Conservation (phyloP, 1,284 basidiomycete genomes). For the Malassezia japonica region DNA sequence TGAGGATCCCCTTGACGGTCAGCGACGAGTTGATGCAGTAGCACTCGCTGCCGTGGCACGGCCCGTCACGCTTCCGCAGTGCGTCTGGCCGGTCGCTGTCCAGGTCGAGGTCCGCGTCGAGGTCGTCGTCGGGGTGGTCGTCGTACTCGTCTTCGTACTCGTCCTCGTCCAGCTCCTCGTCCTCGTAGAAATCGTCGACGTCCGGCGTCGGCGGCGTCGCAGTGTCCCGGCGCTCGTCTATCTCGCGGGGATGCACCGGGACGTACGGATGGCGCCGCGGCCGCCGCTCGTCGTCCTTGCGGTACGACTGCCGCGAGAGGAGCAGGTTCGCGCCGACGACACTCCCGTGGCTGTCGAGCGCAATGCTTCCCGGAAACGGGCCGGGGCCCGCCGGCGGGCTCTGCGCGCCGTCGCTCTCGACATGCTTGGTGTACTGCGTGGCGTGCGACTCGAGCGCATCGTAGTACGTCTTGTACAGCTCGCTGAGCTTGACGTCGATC, state of each 20-base stretch:
- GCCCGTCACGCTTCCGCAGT: constrained; percentile 15
- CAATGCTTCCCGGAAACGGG: constrained; percentile 93
- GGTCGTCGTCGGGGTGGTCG: constrained; percentile 52
- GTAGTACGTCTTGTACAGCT: constrained; percentile 99
- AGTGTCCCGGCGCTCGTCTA: not conserved
- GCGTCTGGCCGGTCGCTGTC: constrained; percentile 36
- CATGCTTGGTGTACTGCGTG: constrained; percentile 63
- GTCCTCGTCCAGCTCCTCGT: constrained; percentile 40
- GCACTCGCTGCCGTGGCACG: constrained; percentile 14
- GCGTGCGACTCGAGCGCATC: constrained; percentile 98
- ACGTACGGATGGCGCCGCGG: constrained; percentile 1
- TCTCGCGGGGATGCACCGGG: not conserved
- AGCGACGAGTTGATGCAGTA: constrained; percentile 19
- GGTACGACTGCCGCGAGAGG: constrained; percentile 17
- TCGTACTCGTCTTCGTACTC: constrained; percentile 55
- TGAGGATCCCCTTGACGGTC: constrained; percentile 64
- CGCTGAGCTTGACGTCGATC: constrained; percentile 97
- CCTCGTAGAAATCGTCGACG: constrained; percentile 20
- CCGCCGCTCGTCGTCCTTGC: constrained; percentile 13
- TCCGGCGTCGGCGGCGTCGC: constrained; percentile 4
- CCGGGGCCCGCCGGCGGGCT: constrained; percentile 80
- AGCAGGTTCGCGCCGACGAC: constrained; percentile 62
- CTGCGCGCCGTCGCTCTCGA: constrained; percentile 67
- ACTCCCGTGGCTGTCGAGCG: constrained; percentile 75
- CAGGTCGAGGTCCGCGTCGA: constrained; percentile 34